These are phyloP conservation scores for Cyclotella choctawhatcheeana DNA, from an alignment of 108 stramenopile species.

Conservation along the genomic window DNA sequence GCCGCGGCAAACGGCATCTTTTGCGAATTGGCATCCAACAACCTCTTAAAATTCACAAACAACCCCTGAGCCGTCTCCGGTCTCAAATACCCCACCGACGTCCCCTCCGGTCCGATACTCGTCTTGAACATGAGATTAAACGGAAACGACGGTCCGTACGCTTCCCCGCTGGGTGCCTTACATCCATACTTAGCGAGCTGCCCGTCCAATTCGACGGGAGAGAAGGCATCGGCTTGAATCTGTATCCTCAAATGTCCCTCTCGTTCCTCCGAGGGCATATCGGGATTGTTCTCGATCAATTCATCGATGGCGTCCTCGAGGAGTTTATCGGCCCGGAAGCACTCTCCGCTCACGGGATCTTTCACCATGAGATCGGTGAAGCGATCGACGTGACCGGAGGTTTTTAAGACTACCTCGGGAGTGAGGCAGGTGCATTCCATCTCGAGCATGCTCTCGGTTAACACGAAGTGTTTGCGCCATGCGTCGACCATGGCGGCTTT, in stretches of 20 bases:
- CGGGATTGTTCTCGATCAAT: constrained; percentile 86
- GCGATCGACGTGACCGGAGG: constrained; percentile 98
- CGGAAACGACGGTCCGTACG: constrained; percentile 94
- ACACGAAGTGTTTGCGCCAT: constrained; percentile 98
- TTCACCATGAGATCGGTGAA: constrained; percentile 99
- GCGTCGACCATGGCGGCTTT: constrained; percentile 96
- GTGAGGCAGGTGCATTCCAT: constrained; percentile 99
- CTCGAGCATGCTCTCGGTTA: constrained; percentile 97
- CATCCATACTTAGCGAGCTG: constrained; percentile 88
- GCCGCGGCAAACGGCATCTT: constrained; percentile 99
- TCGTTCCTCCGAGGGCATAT: constrained; percentile 77
- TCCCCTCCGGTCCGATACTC: constrained; percentile 98
- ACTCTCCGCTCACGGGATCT: constrained; percentile 88
- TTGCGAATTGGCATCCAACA: constrained; percentile 95
- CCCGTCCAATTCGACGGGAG: constrained; percentile 92
- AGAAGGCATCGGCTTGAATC: constrained; percentile 98
- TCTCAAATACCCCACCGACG: constrained; percentile 95
- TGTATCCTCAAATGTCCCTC: constrained; percentile 93
- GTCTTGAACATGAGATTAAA: constrained; percentile 99
- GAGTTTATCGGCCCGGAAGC: constrained; percentile 97
- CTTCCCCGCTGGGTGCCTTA: constrained; percentile 86
- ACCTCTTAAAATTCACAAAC: constrained; percentile 98
- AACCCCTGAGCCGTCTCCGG: constrained; percentile 99
- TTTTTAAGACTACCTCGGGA: constrained; percentile 94
- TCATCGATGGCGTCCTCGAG: constrained; percentile 98